Percentiles rank a stretch among this genome's conserved stretches.
These are phyloP conservation scores for Gorgonomyces haynaldii DNA, from an alignment of 192 early-diverging fungal species.

Conservation along the genomic window DNA sequence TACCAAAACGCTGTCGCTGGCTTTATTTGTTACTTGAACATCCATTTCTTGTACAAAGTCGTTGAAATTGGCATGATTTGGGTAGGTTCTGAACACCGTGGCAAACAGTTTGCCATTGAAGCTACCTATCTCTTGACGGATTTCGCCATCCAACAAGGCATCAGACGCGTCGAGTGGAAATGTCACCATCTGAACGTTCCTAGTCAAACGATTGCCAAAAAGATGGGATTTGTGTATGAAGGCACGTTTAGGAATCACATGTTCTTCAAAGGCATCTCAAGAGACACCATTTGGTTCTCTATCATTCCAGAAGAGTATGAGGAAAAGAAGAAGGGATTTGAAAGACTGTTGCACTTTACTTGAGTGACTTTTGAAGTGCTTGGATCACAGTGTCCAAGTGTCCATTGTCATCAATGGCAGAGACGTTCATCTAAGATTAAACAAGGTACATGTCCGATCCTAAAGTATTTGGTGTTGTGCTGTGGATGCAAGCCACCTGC, in stretches of 20 bases:
- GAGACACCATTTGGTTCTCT: slow-evolving; percentile 10
- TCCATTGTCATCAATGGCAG: slow-evolving; percentile 21
- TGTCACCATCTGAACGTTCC: slow-evolving; percentile 10
- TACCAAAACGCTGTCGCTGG: no score
- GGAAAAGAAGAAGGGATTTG: no score
- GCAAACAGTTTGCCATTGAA: neutral
- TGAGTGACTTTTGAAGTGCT: slow-evolving; percentile 26
- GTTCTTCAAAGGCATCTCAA: slow-evolving; percentile 4
- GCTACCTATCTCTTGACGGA: neutral
- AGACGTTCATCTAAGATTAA: slow-evolving; percentile 48
- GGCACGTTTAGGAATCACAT: slow-evolving; percentile 15
- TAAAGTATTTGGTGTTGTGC: slow-evolving; percentile 83
- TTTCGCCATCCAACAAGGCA: neutral
- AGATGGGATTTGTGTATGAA: slow-evolving; percentile 14
- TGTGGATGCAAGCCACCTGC: slow-evolving; percentile 84
- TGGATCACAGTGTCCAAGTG: slow-evolving; percentile 32
- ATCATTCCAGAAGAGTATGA: slow-evolving; percentile 10
- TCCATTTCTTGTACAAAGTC: neutral
- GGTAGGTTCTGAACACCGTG: neutral
- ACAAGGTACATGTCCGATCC: slow-evolving; percentile 72
- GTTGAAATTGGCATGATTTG: slow-evolving; percentile 6
- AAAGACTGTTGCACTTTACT: no score
- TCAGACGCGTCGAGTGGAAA: slow-evolving; percentile 10
- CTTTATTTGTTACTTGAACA: slow-evolving; percentile 1
- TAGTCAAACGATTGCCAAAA: slow-evolving; percentile 1